Conservation (phyloP, 768 basidiomycete genomes). For the Kwoniella newhampshirensis region DNA sequence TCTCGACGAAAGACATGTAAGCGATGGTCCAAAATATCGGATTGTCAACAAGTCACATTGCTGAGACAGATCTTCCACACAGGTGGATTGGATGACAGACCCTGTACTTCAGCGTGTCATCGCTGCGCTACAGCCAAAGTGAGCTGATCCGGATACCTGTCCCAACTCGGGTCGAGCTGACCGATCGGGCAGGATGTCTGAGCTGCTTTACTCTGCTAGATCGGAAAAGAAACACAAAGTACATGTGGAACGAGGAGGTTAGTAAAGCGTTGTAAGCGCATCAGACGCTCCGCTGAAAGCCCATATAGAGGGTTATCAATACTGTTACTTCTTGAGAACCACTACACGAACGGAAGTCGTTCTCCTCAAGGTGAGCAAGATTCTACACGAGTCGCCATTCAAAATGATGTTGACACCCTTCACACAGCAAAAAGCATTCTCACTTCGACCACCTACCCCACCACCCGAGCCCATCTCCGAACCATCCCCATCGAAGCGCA, state of each 20-base stretch:
- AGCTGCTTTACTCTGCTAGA: slow-evolving; percentile 30
- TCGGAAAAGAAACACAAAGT: slow-evolving; percentile 66
- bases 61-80: slow-evolving; percentile 1
- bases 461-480: slow-evolving; percentile 6
- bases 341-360: slow-evolving; percentile 74
- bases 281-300: slow-evolving; percentile 3
- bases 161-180: slow-evolving; percentile 50
- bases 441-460: slow-evolving; percentile 35
- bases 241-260: slow-evolving; percentile 82
- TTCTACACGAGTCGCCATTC: neutral
- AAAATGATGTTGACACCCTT: slow-evolving; percentile 2
- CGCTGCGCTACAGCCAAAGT: slow-evolving; percentile 73
- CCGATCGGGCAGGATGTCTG: slow-evolving; percentile 49
- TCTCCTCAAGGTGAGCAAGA: slow-evolving; percentile 67
- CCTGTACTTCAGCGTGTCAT: slow-evolving; percentile 74
- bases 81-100: slow-evolving; percentile 82
- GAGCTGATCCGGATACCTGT: slow-evolving; percentile 57
- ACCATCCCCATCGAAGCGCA: slow-evolving; percentile 13
- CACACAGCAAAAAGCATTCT: slow-evolving; percentile 35
- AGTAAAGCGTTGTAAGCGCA: slow-evolving; percentile 27
- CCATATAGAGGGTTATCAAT: slow-evolving; percentile 74
- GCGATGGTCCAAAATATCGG: slow-evolving; percentile 3
- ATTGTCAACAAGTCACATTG: neutral
- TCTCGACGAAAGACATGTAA: slow-evolving; percentile 78
- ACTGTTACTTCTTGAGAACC: slow-evolving; percentile 83